phyloP scores from a whole-genome alignment of 768 basidiomycete species.

The Phlebiopsis flavidoalba region DNA sequence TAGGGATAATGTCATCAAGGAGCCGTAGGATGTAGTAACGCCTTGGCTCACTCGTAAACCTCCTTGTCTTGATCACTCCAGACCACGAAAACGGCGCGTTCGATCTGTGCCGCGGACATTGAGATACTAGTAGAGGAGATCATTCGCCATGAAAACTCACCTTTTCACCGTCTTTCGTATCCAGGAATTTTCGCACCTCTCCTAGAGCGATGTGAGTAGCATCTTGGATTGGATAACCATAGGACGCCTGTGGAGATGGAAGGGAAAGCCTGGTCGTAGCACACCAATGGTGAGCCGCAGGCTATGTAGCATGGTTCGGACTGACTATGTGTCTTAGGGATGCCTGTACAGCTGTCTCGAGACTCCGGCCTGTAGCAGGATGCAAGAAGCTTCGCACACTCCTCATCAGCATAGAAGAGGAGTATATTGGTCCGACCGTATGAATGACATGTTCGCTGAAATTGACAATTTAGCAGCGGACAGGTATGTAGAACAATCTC shows the following conservation, averaged over 20 bases:
- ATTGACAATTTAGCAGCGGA: not conserved
- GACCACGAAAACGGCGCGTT: conserved; percentile 71
- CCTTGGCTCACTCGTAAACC: conserved; percentile 54
- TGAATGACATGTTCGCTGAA: conserved; percentile 72
- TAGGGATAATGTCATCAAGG: conserved; percentile 24
- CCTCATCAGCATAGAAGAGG: conserved; percentile 30
- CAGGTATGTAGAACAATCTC: not conserved
- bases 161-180: conserved; percentile 42
- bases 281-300: not conserved
- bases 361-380: conserved; percentile 66
- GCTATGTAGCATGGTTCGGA: not conserved
- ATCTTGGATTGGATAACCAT: conserved; percentile 69
- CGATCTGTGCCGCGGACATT: conserved; percentile 33
- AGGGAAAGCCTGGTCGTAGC: conserved; percentile 59
- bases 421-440: conserved; percentile 75
- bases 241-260: conserved; percentile 77
- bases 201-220: conserved; percentile 69
- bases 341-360: conserved; percentile 57
- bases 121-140: not conserved
- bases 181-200: conserved; percentile 50
- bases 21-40: not conserved
- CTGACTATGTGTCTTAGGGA: conserved; percentile 61
- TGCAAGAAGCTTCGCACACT: conserved; percentile 47
- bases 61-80: conserved; percentile 60
- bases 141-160: conserved; percentile 13